Conservation (phyloP, 2,329 filamentous ascomycete species). For the Aulographum hederae region DNA sequence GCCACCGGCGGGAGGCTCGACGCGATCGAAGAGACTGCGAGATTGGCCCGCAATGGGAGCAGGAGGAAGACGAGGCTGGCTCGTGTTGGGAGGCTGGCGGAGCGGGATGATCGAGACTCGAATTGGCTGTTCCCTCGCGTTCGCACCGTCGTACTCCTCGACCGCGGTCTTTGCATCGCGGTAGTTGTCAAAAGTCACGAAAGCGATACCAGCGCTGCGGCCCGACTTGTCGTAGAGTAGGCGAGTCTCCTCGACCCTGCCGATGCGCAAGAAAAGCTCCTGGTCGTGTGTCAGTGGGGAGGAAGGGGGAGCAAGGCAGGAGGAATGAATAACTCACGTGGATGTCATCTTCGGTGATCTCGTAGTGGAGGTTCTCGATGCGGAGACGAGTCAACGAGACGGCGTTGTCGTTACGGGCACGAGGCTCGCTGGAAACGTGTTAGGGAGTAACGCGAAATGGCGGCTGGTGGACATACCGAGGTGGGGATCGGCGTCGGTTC, state of each 20-base stretch:
- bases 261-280: constrained; percentile 69
- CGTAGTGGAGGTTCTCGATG: constrained; percentile 84
- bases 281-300: constrained; percentile 16
- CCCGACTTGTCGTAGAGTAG: constrained; percentile 76
- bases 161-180: constrained; percentile 60
- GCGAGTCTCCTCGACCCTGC: constrained; percentile 47
- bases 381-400: constrained; percentile 29
- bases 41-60: constrained; percentile 28
- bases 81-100: constrained; percentile 29
- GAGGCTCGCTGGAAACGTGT: neutral
- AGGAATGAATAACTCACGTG: constrained; percentile 33
- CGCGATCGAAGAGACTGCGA: constrained; percentile 48
- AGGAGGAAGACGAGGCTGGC: too few species aligned
- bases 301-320: neutral
- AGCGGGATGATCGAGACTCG: constrained; percentile 42
- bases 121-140: constrained; percentile 71
- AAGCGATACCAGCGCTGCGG: constrained; percentile 70
- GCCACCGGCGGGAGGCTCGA: constrained; percentile 27
- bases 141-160: constrained; percentile 70
- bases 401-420: neutral
- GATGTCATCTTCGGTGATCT: constrained; percentile 69
- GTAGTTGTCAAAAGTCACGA: constrained; percentile 56
- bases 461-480: too few species aligned
- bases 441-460: too few species aligned
- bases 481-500: constrained; percentile 2